These are phyloP conservation scores for Pseudocercospora vitis DNA, from an alignment of 2,329 filamentous ascomycete species.

Conservation along the genomic window DNA sequence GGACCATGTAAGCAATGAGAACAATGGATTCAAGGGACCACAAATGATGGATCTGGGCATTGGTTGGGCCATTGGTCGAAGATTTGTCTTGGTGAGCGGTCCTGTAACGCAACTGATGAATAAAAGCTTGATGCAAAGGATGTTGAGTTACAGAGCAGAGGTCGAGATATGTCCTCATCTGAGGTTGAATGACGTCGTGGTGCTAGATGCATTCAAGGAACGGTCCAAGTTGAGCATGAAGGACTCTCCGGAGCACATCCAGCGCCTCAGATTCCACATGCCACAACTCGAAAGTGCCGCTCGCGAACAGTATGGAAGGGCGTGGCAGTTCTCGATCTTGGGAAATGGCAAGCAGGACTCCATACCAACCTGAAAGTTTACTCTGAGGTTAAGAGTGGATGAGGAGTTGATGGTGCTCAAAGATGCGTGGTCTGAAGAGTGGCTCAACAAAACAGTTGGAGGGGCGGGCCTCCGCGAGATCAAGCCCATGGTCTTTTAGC, in stretches of 20 bases:
- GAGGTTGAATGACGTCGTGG: not conserved
- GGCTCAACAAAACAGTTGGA: slow-evolving; percentile 5
- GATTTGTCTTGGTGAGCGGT: not conserved
- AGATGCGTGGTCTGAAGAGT: slow-evolving; percentile 13
- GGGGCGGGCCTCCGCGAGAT: not conserved
- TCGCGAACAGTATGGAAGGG: not conserved
- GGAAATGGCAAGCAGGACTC: slow-evolving; percentile 2
- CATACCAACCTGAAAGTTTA: not conserved
- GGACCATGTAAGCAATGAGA: not conserved
- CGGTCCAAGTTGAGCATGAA: not conserved
- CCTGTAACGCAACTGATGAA: not conserved
- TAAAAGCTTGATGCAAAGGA: not conserved
- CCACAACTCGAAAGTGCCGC: not conserved
- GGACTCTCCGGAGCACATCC: not conserved
- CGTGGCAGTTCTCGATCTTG: slow-evolving; percentile 12
- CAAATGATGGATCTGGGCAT: slow-evolving; percentile 3
- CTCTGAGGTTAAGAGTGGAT: slow-evolving; percentile 10
- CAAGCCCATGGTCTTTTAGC: not conserved
- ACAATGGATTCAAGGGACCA: not conserved
- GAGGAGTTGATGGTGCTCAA: slow-evolving; percentile 3
- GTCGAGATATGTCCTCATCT: slow-evolving; percentile 14
- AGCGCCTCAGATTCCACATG: not conserved
- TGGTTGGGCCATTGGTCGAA: not conserved
- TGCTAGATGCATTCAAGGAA: not conserved
- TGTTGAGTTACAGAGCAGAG: not conserved